Percentiles rank a stretch among this genome's conserved stretches.
phyloP scores from a whole-genome alignment of 1,139 yeast genomes.

The Citeromyces siamensis region DNA sequence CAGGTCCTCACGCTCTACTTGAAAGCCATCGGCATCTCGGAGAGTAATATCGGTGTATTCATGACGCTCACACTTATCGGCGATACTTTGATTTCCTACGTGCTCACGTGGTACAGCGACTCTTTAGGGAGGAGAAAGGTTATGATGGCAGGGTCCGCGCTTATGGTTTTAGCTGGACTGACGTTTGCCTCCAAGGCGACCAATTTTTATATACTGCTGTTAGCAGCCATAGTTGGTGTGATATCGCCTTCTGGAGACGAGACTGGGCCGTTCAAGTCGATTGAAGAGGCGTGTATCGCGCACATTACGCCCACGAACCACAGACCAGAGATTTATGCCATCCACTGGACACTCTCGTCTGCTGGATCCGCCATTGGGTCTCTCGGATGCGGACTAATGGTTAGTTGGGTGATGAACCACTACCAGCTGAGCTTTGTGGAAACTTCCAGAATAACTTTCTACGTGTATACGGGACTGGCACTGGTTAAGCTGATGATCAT shows the following conservation, averaged over 20 bases:
- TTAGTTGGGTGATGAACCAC: slow-evolving; percentile 24
- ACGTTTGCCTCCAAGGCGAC: slow-evolving; percentile 39
- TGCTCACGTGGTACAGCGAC: slow-evolving; percentile 73
- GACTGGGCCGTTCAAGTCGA: slow-evolving; percentile 84
- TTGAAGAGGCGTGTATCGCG: slow-evolving; percentile 80
- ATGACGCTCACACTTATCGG: slow-evolving; percentile 80
- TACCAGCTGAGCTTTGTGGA: slow-evolving; percentile 22
- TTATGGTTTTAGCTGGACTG: slow-evolving; percentile 64
- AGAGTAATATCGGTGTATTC: slow-evolving; percentile 56
- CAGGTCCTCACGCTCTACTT: slow-evolving; percentile 69
- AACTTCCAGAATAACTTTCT: slow-evolving; percentile 48
- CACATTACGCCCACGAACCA: slow-evolving; percentile 58
- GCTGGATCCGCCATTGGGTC: slow-evolving; percentile 73
- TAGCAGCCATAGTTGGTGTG: slow-evolving; percentile 59
- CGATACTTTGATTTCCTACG: slow-evolving; percentile 61
- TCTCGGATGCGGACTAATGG: slow-evolving; percentile 42
- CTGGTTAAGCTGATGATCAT: slow-evolving; percentile 38
- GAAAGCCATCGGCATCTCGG: slow-evolving; percentile 40
- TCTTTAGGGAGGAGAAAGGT: slow-evolving; percentile 59
- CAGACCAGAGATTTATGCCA: slow-evolving; percentile 67
- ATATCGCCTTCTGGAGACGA: slow-evolving; percentile 90
- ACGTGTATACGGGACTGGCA: slow-evolving; percentile 45
- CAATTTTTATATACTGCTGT: slow-evolving; percentile 39
- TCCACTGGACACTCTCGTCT: slow-evolving; percentile 55
- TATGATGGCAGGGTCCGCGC: slow-evolving; percentile 47